phyloP scores from a whole-genome alignment of 2,329 filamentous ascomycete species.

The Volutella citrinella region DNA sequence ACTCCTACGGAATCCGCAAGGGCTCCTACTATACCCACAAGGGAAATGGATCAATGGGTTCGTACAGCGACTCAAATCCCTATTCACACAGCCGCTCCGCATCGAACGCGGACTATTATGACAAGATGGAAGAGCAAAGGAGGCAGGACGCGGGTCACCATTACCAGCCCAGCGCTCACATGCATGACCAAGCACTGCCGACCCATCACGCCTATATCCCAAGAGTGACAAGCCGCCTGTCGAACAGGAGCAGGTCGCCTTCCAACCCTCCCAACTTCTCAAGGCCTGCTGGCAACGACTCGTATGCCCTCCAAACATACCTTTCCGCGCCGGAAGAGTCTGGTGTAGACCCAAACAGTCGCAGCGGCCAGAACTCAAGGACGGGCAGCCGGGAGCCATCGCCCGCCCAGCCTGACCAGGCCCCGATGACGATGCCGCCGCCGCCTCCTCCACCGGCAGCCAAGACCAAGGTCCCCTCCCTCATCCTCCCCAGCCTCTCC shows the following conservation, averaged over 20 bases:
- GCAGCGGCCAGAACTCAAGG: conserved; percentile 3
- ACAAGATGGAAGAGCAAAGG: conserved; percentile 1
- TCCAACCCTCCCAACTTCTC: conserved; percentile 4
- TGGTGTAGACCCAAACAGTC: neutral
- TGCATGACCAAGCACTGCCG: conserved; percentile 7
- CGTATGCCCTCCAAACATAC: conserved; percentile 34
- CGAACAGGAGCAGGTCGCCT: neutral
- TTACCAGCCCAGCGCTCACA: conserved; percentile 15
- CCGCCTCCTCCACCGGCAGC: conserved; percentile 25
- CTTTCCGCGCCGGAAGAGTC: conserved; percentile 25
- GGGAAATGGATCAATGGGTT: conserved; percentile 6
- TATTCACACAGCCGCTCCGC: conserved; percentile 5
- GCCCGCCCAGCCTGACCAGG: conserved; percentile 2
- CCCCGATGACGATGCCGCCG: conserved; percentile 15
- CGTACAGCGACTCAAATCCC: conserved; percentile 5
- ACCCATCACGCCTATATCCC: conserved; percentile 16
- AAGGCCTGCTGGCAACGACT: conserved; percentile 24
- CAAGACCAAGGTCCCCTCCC: conserved; percentile 29
- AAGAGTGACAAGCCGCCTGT: conserved; percentile 3
- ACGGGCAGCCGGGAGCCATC: conserved; percentile 10
- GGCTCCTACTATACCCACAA: conserved; percentile 6
- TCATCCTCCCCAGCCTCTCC: conserved; percentile 36
- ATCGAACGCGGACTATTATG: conserved; percentile 13
- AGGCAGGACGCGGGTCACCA: neutral
- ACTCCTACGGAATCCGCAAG: conserved; percentile 12